Conservation (phyloP, 2,329 filamentous ascomycete genomes). For the Trichoderma oligosporum region DNA sequence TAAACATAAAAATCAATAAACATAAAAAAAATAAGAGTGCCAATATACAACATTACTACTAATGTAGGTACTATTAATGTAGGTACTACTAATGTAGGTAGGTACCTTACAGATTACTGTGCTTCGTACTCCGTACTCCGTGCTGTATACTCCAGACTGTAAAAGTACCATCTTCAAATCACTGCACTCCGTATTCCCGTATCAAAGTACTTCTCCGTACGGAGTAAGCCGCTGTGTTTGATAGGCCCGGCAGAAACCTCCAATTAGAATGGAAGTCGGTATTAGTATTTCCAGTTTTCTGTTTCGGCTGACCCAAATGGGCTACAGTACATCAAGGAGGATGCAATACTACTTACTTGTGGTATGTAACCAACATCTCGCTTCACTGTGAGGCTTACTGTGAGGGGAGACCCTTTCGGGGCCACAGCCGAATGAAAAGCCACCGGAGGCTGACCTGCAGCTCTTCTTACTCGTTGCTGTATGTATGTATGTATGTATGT, state of each 20-base stretch:
- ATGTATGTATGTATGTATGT: no score
- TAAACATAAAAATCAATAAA: neutral
- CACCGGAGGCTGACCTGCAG: conserved; percentile 3
- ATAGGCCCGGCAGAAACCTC: neutral
- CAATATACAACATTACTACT: neutral
- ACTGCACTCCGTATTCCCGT: no score
- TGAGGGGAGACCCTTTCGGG: conserved; percentile 12
- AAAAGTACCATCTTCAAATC: neutral
- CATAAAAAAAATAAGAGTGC: neutral
- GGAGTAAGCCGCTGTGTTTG: no score
- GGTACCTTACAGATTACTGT: no score
- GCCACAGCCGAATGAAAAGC: conserved; percentile 12
- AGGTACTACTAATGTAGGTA: no score
- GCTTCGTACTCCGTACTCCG: no score
- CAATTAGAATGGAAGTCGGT: neutral
- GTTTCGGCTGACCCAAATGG: neutral
- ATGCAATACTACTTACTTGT: neutral
- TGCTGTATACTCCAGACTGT: neutral
- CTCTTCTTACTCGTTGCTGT: neutral
- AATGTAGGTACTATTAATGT: neutral
- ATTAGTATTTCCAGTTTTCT: neutral
- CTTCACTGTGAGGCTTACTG: conserved; percentile 14
- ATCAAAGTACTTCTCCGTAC: no score
- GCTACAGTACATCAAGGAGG: neutral
- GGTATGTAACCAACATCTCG: neutral